phyloP scores from a whole-genome alignment of 495 filamentous ascomycete species.

The Bombardia bombarda region DNA sequence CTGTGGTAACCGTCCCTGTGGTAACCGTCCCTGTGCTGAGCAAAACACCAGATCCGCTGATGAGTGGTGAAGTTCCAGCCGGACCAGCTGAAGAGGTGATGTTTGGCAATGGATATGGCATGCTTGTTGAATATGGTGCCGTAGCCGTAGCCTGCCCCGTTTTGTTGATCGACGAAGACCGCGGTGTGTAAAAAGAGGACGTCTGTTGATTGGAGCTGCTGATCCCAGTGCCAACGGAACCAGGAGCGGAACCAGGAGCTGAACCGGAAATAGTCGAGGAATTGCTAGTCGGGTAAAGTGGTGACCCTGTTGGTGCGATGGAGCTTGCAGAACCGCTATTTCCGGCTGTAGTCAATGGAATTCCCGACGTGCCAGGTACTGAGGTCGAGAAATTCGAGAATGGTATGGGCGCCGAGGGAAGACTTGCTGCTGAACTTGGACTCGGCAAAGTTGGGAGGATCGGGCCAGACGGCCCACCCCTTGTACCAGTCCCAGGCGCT shows the following conservation, averaged over 20 bases:
- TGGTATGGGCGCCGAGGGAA: conserved; percentile 18
- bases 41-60: too few relatives aligned
- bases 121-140: neutral
- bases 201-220: too few relatives aligned
- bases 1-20: too few relatives aligned
- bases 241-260: neutral
- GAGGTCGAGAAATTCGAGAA: conserved; percentile 19
- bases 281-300: conserved; percentile 9
- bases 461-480: neutral
- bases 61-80: neutral
- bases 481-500: conserved; percentile 1
- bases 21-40: too few relatives aligned
- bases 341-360: neutral
- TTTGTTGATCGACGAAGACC: neutral
- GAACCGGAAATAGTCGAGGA: conserved; percentile 2
- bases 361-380: neutral
- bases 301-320: neutral
- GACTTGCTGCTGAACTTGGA: conserved; percentile 6
- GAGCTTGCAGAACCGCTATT: neutral
- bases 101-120: conserved; percentile 9
- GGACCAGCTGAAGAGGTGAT: conserved; percentile 1
- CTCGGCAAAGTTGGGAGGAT: neutral
- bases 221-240: neutral
- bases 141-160: neutral
- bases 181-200: conserved; percentile 1